Conservation (phyloP, 2,329 filamentous ascomycete species). For the Nannizzia gypsea region DNA sequence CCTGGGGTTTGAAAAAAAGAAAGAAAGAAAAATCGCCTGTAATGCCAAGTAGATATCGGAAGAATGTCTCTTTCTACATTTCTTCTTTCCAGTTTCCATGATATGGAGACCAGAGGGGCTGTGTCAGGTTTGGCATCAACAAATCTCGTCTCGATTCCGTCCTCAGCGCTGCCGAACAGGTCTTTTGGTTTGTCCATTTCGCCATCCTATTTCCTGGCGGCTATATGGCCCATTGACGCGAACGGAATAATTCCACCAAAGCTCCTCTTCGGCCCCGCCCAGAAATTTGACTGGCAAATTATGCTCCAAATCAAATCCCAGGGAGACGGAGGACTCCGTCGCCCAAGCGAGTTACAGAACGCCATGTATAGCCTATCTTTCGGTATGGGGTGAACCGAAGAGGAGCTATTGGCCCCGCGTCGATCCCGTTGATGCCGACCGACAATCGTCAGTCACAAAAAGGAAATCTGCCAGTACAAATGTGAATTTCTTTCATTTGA, state of each 20-base stretch:
- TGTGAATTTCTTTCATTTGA: neutral
- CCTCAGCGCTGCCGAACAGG: neutral
- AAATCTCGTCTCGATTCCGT: neutral
- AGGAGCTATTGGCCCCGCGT: conserved; percentile 1
- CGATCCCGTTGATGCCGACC: conserved; percentile 3
- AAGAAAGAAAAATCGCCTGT: neutral
- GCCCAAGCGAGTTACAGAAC: neutral
- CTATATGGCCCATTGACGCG: neutral
- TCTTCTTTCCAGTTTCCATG: neutral
- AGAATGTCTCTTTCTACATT: neutral
- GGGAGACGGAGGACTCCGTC: neutral
- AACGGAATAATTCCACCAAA: neutral
- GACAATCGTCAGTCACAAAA: neutral
- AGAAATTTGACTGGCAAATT: neutral
- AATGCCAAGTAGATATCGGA: neutral
- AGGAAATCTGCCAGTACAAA: neutral
- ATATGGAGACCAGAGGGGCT: neutral
- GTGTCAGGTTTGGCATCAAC: neutral
- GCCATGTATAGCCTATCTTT: conserved; percentile 3
- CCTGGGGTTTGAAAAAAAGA: no score
- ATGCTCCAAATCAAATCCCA: neutral
- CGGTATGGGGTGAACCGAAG: neutral
- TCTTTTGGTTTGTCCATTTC: neutral
- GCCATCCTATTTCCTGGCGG: neutral
- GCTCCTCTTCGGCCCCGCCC: neutral